These are phyloP conservation scores for Agaricus bisporus DNA, from an alignment of 768 basidiomycete genomes.

Conservation along the genomic window DNA sequence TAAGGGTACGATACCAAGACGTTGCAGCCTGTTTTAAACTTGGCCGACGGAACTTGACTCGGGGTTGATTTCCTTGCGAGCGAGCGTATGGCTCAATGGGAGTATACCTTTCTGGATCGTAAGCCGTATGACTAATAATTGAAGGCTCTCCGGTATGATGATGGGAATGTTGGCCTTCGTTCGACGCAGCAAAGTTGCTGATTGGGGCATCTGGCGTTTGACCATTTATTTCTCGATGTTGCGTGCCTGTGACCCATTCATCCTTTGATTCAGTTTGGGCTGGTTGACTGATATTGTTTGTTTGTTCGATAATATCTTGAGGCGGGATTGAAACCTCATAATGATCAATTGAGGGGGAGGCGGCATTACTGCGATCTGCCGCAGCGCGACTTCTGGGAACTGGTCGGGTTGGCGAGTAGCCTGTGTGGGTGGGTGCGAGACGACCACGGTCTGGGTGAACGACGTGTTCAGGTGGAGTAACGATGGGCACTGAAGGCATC, in stretches of 20 bases:
- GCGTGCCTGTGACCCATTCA: slow-evolving; percentile 33
- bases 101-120: slow-evolving; percentile 5
- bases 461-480: not conserved
- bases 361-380: slow-evolving; percentile 5
- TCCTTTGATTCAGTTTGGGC: slow-evolving; percentile 23
- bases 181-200: not conserved
- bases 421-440: not conserved
- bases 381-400: not conserved
- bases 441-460: not conserved
- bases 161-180: not conserved
- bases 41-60: slow-evolving; percentile 19
- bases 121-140: not conserved
- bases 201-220: slow-evolving; percentile 10
- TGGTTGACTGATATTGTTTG: slow-evolving; percentile 11
- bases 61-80: slow-evolving; percentile 12
- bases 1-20: slow-evolving; percentile 36
- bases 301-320: slow-evolving; percentile 20
- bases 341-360: slow-evolving; percentile 20
- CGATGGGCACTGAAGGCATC: slow-evolving; percentile 5
- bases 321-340: slow-evolving; percentile 29
- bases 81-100: not conserved
- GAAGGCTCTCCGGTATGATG: not conserved
- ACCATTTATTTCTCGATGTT: slow-evolving; percentile 22
- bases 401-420: slow-evolving; percentile 3
- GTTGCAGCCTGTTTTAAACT: slow-evolving; percentile 25